These are phyloP conservation scores for Coemansia sp. DNA, from an alignment of 192 early-diverging fungal genomes.

Conservation along the genomic window DNA sequence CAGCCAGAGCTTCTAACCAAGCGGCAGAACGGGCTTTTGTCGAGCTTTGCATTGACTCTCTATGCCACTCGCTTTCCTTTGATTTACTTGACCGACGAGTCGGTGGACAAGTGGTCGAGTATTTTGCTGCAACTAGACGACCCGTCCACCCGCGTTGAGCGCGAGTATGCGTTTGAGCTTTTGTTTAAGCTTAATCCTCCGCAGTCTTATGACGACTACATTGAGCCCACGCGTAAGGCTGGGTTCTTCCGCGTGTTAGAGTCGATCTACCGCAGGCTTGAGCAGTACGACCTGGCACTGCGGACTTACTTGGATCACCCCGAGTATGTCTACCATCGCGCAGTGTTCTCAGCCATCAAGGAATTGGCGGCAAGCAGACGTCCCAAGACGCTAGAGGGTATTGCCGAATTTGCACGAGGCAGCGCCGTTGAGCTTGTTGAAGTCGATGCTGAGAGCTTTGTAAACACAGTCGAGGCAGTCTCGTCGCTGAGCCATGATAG, in stretches of 20 bases:
- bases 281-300: slow-evolving; percentile 38
- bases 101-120: slow-evolving; percentile 30
- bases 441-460: slow-evolving; percentile 43
- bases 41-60: slow-evolving; percentile 47
- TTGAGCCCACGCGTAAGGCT: slow-evolving; percentile 33
- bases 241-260: slow-evolving; percentile 54
- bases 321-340: slow-evolving; percentile 36
- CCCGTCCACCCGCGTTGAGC: slow-evolving; percentile 36
- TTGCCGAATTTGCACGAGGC: slow-evolving; percentile 21
- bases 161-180: slow-evolving; percentile 52
- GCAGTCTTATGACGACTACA: slow-evolving; percentile 33
- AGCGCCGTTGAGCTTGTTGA: slow-evolving; percentile 33
- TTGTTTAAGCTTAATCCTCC: slow-evolving; percentile 52
- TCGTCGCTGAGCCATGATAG: slow-evolving; percentile 24
- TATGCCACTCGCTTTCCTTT: slow-evolving; percentile 53
- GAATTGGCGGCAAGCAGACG: slow-evolving; percentile 25
- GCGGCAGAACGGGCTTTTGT: slow-evolving; percentile 41
- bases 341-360: slow-evolving; percentile 37
- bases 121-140: slow-evolving; percentile 40
- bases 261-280: slow-evolving; percentile 35
- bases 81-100: slow-evolving; percentile 38
- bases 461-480: slow-evolving; percentile 22
- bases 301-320: slow-evolving; percentile 50
- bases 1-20: slow-evolving; percentile 4
- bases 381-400: slow-evolving; percentile 14